Percentiles rank a stretch among this genome's conserved stretches.
These are phyloP conservation scores for Rhizopus stolonifer DNA, from an alignment of 371 early-diverging fungal species.

Conservation along the genomic window DNA sequence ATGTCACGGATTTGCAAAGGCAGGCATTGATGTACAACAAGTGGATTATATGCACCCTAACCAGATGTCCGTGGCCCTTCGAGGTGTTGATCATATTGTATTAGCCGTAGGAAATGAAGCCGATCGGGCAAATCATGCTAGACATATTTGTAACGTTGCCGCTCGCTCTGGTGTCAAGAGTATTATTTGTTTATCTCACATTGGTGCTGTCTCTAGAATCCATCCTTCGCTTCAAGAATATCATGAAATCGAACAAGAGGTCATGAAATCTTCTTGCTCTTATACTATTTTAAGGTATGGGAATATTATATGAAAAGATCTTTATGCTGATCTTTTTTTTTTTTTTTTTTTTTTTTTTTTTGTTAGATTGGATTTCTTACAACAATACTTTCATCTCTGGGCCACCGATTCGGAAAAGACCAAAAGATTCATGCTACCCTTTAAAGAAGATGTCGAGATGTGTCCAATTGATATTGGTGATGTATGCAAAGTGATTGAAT, in stretches of 20 bases:
- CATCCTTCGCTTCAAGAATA: constrained; percentile 31
- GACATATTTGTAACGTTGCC: constrained; percentile 26
- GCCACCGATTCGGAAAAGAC: constrained; percentile 28
- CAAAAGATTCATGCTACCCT: constrained; percentile 20
- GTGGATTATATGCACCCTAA: constrained; percentile 33
- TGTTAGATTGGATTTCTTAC: constrained; percentile 44
- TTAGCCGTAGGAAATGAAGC: constrained; percentile 33
- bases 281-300: constrained; percentile 35
- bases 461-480: constrained; percentile 31
- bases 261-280: constrained; percentile 24
- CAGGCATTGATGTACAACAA: constrained; percentile 31
- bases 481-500: constrained; percentile 26
- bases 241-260: constrained; percentile 30
- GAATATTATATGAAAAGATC: neutral
- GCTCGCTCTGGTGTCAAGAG: constrained; percentile 28
- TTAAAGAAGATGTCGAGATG: constrained; percentile 17
- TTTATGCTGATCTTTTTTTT: neutral
- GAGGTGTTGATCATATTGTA: constrained; percentile 30
- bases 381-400: constrained; percentile 40
- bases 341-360: constrained; percentile 2
- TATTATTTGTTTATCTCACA: constrained; percentile 34
- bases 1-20: constrained; percentile 29
- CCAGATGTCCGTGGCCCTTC: constrained; percentile 25
- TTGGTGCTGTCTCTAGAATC: constrained; percentile 29
- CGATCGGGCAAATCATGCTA: constrained; percentile 21